Base-by-base conservation (phyloP, 345 rosid species). In the Balakata baccata region DNA sequence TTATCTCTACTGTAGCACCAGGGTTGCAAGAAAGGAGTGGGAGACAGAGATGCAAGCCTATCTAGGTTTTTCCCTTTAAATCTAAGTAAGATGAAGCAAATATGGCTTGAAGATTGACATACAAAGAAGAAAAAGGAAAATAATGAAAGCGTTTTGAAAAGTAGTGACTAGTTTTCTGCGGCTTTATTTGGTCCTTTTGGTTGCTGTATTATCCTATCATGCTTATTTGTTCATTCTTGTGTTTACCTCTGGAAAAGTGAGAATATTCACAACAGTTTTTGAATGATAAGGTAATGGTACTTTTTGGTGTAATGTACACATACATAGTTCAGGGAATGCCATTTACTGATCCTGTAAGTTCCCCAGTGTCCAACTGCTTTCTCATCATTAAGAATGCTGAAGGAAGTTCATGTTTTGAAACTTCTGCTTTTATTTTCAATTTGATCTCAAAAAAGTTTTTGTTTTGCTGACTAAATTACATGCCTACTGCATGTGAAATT, bases 1-100 rank as follows among this genome's bases (percentile, higher is more conserved):
- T 72, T 25, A 53, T 72, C 51, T n/a, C n/a, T n/a, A n/a, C n/a
- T 75, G 70, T 77, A 83, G 85, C 79, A 63, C 86, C 89, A 73
- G 62, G 83, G 70, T 63, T 65, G 50, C 83, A 82, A 59, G 73
- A 75, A 72, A 71, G 74, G 70, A 74, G 38, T 68, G 77, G 71
- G 49, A 73, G 74, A 71, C 77, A 77, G 18, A 65, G 77, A 82
- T 75, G 71, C 78, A 74, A 78, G 70, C 77, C 78, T 34, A 65
- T 67, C 61, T 78, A 77, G 78, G 66, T 47, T 13, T 52, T 70
- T 70, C 38, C 72, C 39, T 37, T 45, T 57, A 56, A 64, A 9
- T 10, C 11, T 16, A 41, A 38, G 68, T 12, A 74, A 47, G 75
- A 59, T 34, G 51, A 77, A 72, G 71, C 64, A 9, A 45, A 64